Base-by-base conservation (phyloP, 805 yeast genomes). In the Yamadazyma paraphyllophila region DNA sequence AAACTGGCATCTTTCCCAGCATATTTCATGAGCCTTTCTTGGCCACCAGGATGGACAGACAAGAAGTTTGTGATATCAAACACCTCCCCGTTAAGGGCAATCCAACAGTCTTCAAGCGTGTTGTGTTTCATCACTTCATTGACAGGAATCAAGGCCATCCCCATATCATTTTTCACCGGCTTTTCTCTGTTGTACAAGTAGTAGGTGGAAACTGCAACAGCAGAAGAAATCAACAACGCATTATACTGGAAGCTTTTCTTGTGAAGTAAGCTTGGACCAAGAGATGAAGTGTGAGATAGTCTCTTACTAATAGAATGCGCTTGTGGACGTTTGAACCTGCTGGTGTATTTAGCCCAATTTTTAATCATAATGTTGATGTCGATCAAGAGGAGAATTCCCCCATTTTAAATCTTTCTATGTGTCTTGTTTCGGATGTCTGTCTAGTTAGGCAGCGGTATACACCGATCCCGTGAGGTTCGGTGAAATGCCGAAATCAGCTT, bases 1-100 rank as follows among this genome's bases (percentile, higher is more conserved):
- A 48, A 45, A 25, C 78, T 67, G 4, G 78, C 83, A 56, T 86
- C 89, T 48, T 77, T 81, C 11, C 94, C 94, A 7, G 80, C 82
- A 52, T 65, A 66, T 29, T 61, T 63, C 44, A 76, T 55, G 31
- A 79, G 67, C 13, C 74, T 68, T 11, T 56, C 51, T 38, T 55
- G 59, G 12, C 84, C 84, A 17, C 83, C 84, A 1, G 84, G 84
- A 56, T 76, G 80, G 10, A 55, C 49, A 3, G 63, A 51, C 3
- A 73, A 44, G 47, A 74, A 76, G 13, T 55, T 54, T 9, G 71
- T 61, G 35, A 69, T 48, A 48, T 68, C 73, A 49, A 61, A 69
- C 7, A 69, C 69, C 17, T 62, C 40, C 1, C 65, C 67, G 29
- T 66, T 52, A 40, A 69, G 59, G 2, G 56, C 63, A 4, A 67